Evolutionary conservation across 225 moss, liverwort and hornwort species (phyloP).

Genomic region (Sphagnum contortum): DNA sequence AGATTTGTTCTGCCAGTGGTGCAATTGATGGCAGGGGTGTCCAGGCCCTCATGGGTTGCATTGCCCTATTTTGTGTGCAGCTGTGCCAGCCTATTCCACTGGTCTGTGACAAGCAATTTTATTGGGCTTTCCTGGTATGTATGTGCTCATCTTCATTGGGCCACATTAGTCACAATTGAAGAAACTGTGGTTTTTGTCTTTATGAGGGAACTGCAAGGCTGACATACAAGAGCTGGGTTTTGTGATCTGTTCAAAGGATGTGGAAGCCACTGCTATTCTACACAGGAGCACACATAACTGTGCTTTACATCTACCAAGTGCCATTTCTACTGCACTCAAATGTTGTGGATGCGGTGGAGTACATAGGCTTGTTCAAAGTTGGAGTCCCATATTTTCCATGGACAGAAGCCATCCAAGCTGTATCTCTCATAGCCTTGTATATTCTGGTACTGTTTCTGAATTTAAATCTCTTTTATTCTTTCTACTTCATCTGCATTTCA

Average conservation of each 20-base stretch:
- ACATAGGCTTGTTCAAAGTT: constrained; percentile 55
- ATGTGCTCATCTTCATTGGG: not conserved
- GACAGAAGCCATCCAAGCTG: constrained; percentile 59
- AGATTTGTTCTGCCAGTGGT: constrained; percentile 59
- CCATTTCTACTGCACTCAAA: constrained; percentile 31
- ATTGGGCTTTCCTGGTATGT: constrained; percentile 55
- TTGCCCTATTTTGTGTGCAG: constrained; percentile 69
- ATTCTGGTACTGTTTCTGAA: constrained; percentile 30
- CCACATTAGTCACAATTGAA: not conserved
- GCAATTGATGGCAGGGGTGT: constrained; percentile 40
- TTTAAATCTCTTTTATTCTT: not conserved
- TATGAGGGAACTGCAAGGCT: not conserved
- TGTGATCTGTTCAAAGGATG: constrained; percentile 24
- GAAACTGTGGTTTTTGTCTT: not conserved
- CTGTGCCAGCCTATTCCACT: constrained; percentile 57
- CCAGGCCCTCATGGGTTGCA: constrained; percentile 68
- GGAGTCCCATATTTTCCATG: constrained; percentile 34
- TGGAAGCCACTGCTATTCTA: constrained; percentile 53
- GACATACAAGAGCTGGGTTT: not conserved
- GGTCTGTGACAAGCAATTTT: constrained; percentile 58
- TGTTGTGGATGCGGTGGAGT: constrained; percentile 36
- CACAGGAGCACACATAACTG: constrained; percentile 49
- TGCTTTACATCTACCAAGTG: constrained; percentile 52
- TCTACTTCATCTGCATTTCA: not conserved
- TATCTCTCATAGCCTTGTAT: constrained; percentile 44